Percentiles rank a stretch among this genome's conserved stretches.
phyloP scores from a whole-genome alignment of 2,329 filamentous ascomycete species.

The Fusarium guadeloupense region DNA sequence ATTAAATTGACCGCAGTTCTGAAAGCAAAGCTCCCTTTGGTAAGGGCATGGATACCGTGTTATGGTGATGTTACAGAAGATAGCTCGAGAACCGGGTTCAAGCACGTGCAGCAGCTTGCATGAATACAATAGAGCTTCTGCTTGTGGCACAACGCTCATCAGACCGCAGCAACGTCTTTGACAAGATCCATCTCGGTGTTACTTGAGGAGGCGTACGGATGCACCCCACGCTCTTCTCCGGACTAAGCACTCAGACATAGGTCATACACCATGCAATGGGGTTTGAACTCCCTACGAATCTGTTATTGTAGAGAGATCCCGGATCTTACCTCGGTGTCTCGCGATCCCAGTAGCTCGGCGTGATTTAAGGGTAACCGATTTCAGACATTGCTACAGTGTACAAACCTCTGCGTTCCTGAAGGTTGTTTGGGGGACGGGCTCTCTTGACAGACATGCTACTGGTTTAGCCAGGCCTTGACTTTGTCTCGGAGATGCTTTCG shows the following conservation, averaged over 20 bases:
- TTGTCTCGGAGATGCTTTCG: neutral
- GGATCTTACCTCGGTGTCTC: neutral
- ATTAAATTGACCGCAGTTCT: neutral
- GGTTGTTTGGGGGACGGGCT: neutral
- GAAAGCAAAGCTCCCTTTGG: neutral
- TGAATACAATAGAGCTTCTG: constrained; percentile 10
- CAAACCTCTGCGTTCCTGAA: too few relatives aligned
- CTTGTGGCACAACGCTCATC: constrained; percentile 5
- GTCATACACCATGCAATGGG: neutral
- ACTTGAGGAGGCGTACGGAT: neutral
- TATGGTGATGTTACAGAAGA: neutral
- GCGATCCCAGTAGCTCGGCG: neutral
- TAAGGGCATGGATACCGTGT: too few relatives aligned
- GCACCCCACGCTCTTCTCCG: neutral
- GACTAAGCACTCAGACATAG: neutral
- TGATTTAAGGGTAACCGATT: neutral
- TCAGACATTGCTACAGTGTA: neutral
- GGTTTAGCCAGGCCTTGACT: neutral
- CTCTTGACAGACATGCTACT: neutral
- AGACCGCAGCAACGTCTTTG: constrained; percentile 11
- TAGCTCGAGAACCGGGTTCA: neutral
- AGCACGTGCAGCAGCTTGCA: constrained; percentile 5
- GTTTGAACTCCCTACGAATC: neutral
- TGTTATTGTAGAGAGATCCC: neutral
- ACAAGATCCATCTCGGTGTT: constrained; percentile 13